Base-by-base conservation (phyloP, 805 yeast species). In the Hanseniaspora meyeri region DNA sequence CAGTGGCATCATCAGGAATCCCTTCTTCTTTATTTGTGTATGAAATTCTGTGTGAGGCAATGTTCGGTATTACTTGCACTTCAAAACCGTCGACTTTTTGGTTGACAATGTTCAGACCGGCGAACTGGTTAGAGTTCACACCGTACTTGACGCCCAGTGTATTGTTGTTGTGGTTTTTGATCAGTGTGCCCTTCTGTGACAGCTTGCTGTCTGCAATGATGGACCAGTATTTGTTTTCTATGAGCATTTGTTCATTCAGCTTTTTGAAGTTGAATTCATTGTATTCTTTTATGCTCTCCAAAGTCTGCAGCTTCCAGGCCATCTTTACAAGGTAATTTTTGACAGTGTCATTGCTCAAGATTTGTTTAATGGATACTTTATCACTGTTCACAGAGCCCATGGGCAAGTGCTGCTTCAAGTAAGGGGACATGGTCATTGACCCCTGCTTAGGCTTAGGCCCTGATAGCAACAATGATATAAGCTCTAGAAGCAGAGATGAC, bases 141-240 rank as follows among this genome's bases (percentile, higher is more conserved):
- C 97, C 97, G 65, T 85, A 93, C 63, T 86, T 87, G 39, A 91
- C 84, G 4, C 91, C 95, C 45, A 90, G 75, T 1, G 75, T 71
- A 57, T 71, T 71, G 10, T 80, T 77, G 19, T 80, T 74, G 0
- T 75, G 67, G 7, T 75, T 74, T 8, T 80, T 81, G 57, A 46
- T 49, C 32, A 53, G 40, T 17, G 20, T 37, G 4, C 49, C 34
- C 16, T 45, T 46, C 6, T 46, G 11, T 16, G 6, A 31, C 9
- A 46, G 17, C 11, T 47, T 31, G 11, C 40, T 24, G 17, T 53
- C 60, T 4, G 72, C 69, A 3, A 66, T 63, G 38, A 76, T 66
- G 82, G 82, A 16, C 89, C 88, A 0, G 80, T 79, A 3, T 65
- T 69, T 32, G 72, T 72, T 67, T 65, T 93, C 97, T 52, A 76